phyloP scores from a whole-genome alignment of 1,284 basidiomycete species.

The Austroboletus olivaceoglutinosus region DNA sequence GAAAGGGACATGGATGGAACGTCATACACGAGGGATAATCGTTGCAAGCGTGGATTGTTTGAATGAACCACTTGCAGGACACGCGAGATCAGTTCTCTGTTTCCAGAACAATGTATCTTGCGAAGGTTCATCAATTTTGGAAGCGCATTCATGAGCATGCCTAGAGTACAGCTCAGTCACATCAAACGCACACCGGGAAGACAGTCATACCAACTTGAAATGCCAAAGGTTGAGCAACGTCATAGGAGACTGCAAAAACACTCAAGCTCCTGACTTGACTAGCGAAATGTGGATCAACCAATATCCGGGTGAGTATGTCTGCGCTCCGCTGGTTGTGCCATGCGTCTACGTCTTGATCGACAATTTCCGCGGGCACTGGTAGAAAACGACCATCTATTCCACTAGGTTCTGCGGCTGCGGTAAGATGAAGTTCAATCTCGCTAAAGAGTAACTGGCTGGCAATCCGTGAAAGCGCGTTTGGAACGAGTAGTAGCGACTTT shows the following conservation, averaged over 20 bases:
- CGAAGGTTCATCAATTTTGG: conserved; percentile 58
- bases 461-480: conserved; percentile 63
- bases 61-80: conserved; percentile 53
- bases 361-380: conserved; percentile 5
- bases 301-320: conserved; percentile 65
- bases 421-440: conserved; percentile 55
- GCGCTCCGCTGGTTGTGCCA: conserved; percentile 64
- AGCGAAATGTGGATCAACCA: conserved; percentile 59
- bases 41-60: conserved; percentile 49
- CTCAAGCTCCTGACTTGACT: conserved; percentile 54
- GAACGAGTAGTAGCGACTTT: conserved; percentile 60
- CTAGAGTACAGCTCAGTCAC: conserved; percentile 31
- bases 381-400: conserved; percentile 21
- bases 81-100: conserved; percentile 50
- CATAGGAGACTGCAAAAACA: conserved; percentile 52
- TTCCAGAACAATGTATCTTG: conserved; percentile 60
- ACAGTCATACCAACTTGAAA: conserved; percentile 58
- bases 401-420: conserved; percentile 31
- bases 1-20: neutral
- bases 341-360: conserved; percentile 37
- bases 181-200: neutral
- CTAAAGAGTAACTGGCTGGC: conserved; percentile 66
- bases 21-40: conserved; percentile 53
- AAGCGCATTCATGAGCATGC: conserved; percentile 66
- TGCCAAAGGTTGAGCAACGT: conserved; percentile 49